Conservation (phyloP, 139 green algal species). For the Asterochloris erici region DNA sequence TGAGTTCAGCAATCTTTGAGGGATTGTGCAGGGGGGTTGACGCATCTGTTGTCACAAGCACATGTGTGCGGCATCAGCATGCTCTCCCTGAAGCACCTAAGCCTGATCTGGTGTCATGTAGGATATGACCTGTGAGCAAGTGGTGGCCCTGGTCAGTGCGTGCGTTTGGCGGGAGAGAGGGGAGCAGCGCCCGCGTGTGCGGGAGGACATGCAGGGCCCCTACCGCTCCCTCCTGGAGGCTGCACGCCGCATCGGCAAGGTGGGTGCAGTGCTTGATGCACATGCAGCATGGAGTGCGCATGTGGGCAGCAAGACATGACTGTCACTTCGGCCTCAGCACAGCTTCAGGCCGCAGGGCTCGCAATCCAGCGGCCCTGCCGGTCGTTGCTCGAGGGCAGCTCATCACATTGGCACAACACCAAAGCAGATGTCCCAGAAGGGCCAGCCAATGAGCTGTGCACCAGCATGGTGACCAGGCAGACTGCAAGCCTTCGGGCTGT, state of each 20-base stretch:
- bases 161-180: constrained; percentile 71
- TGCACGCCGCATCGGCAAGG: constrained; percentile 42
- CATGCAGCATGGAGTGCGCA: no score
- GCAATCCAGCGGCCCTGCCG: no score
- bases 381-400: no score
- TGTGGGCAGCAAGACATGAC: no score
- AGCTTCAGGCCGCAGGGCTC: no score
- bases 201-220: constrained; percentile 44
- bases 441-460: no score
- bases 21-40: background rate
- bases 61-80: background rate
- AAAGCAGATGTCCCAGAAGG: no score
- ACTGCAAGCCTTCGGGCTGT: no score
- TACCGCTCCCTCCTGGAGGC: constrained; percentile 48
- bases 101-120: background rate
- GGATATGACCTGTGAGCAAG: constrained; percentile 46
- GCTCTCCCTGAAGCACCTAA: background rate
- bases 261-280: background rate
- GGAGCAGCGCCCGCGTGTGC: constrained; percentile 30
- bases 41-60: background rate
- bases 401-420: no score
- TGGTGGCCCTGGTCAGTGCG: constrained; percentile 62
- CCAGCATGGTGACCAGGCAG: no score
- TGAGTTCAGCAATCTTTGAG: background rate
- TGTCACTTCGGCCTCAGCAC: no score